Percentiles rank a stretch among this genome's conserved stretches.
Conservation (phyloP, 805 yeast species). For the Metschnikowia kofuensis region DNA sequence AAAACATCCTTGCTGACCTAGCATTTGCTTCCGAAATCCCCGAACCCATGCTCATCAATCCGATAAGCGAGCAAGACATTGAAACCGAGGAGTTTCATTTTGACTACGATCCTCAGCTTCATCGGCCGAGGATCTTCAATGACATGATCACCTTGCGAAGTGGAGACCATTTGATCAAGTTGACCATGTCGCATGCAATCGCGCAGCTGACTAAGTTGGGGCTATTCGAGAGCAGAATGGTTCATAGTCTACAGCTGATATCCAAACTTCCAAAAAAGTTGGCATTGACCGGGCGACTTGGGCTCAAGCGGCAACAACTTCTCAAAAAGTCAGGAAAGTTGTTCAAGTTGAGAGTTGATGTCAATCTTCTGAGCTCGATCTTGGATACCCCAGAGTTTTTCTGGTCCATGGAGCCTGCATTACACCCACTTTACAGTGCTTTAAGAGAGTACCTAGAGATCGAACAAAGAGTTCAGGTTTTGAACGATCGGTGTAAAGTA, state of each 20-base stretch:
- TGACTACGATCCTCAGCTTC: constrained; percentile 62
- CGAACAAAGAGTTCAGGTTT: constrained; percentile 89
- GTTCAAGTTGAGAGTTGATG: constrained; percentile 89
- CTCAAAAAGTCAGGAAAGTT: constrained; percentile 85
- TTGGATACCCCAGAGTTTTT: constrained; percentile 94
- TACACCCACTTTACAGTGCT: constrained; percentile 88
- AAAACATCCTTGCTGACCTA: constrained; percentile 88
- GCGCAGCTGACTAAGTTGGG: constrained; percentile 94
- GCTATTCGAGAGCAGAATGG: constrained; percentile 88
- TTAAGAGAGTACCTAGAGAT: constrained; percentile 90
- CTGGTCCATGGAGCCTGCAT: constrained; percentile 93
- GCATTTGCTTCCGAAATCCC: constrained; percentile 57
- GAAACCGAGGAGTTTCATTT: constrained; percentile 88
- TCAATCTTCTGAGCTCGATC: constrained; percentile 84
- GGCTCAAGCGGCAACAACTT: constrained; percentile 79
- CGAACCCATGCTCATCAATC: constrained; percentile 57
- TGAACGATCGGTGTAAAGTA: constrained; percentile 91
- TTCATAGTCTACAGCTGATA: constrained; percentile 75
- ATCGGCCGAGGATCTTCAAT: constrained; percentile 76
- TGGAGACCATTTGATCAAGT: constrained; percentile 88
- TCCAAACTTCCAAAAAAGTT: constrained; percentile 86
- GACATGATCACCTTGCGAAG: constrained; percentile 90
- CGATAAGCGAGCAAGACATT: constrained; percentile 82
- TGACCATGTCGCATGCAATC: constrained; percentile 93
- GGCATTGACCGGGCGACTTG: constrained; percentile 86